Evolutionary conservation across 1,284 basidiomycete species (phyloP), one percentile per base, ranked within the genome.

Genomic region (Marasmius sp.): DNA sequence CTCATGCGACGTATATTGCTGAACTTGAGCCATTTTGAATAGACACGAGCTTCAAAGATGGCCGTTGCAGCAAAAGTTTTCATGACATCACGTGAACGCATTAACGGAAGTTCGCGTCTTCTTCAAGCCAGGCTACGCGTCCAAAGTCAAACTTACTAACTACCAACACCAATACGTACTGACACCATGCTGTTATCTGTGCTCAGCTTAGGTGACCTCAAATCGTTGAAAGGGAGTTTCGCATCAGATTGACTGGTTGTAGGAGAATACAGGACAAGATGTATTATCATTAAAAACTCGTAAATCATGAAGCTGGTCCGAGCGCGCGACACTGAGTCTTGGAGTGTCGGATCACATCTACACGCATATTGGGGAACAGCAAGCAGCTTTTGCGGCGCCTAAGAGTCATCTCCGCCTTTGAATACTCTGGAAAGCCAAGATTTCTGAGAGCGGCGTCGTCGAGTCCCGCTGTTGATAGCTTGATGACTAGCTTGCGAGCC

Each of bases 391-490:
- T 6, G 48, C 48, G 2, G 11, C 5, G 47, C 67, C 16, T 72
- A 74, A 61, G 81, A 74, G 11, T 69, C 72, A 59, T 76, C 77
- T 33, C 76, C 70, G n/a, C 81, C 74, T 12, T 83, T 80, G 61
- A 89, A 71, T 43, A 90, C 61, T 41, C 83, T 81, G 57, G 75
- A 76, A 39, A 89, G 76, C 76, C 85, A 82, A 59, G 81, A 75
- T 57, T 66, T 70, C 5, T 65, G 62, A 20, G 67, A 64, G 34
- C 59, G 68, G 43, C 69, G 68, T 57, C 70, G 69, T 16, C 34
- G 69, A 66, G 50, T 50, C 38, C 37, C 45, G 33, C 72, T 67
- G 39, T 61, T 66, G 45, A 74, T 73, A 16, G 76, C 75, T 57
- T 73, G 69, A 41, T 76, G 77, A 61, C 78, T 76, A 16, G 71